Percentiles rank a stretch among this genome's conserved stretches.
These are phyloP conservation scores for Chytriomyces sp. DNA, from an alignment of 192 early-diverging fungal genomes.

Conservation along the genomic window DNA sequence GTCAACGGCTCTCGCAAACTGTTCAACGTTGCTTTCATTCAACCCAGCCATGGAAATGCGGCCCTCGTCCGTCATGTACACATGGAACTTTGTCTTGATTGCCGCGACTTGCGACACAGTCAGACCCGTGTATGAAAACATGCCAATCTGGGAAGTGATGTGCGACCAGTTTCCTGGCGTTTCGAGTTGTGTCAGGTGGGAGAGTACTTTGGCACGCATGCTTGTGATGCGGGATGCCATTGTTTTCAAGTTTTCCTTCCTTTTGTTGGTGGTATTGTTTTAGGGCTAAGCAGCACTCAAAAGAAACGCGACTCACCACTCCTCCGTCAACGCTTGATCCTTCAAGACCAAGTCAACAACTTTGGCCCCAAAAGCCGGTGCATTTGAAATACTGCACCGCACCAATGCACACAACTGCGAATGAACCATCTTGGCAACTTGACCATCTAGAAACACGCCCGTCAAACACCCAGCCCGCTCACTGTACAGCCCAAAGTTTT, in stretches of 20 bases:
- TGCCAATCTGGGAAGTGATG: constrained; percentile 94
- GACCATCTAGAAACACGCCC: constrained; percentile 68
- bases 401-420: constrained; percentile 84
- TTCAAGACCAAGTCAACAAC: constrained; percentile 85
- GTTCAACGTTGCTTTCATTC: constrained; percentile 81
- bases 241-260: constrained; percentile 35
- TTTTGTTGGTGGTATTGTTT: no score
- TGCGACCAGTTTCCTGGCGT: constrained; percentile 97
- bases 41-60: constrained; percentile 94
- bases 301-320: no score
- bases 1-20: constrained; percentile 89
- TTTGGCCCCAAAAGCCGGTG: constrained; percentile 89
- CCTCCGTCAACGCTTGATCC: constrained; percentile 69
- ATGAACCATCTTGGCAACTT: constrained; percentile 59
- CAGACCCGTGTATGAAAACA: constrained; percentile 97
- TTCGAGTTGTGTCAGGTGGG: constrained; percentile 67
- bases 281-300: no score
- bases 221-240: constrained; percentile 90
- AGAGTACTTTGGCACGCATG: constrained; percentile 79
- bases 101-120: constrained; percentile 75
- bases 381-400: constrained; percentile 87
- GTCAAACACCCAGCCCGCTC: constrained; percentile 82
- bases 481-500: constrained; percentile 93
- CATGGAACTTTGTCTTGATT: constrained; percentile 81
- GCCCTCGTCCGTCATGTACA: constrained; percentile 94